Conservation (phyloP, 78 protist genomes). For the Salpingoeca rosetta region DNA sequence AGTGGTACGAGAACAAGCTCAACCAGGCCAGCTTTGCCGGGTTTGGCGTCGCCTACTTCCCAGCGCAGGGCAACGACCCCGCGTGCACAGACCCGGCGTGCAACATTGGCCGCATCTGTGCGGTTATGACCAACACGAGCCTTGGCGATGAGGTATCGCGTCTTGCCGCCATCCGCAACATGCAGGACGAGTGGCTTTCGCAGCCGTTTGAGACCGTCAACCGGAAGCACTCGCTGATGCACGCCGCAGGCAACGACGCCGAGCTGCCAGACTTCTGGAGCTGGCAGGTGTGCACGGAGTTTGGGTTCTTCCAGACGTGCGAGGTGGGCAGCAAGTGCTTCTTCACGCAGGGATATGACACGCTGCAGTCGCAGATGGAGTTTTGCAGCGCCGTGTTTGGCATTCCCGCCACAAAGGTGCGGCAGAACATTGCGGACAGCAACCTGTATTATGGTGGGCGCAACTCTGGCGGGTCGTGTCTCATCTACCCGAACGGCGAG, state of each 20-base stretch:
- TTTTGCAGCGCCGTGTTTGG: neutral
- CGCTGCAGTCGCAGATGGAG: neutral
- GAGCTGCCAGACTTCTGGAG: neutral
- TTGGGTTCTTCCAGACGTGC: conserved; percentile 48
- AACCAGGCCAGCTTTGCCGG: conserved; percentile 20
- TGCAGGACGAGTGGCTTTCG: neutral
- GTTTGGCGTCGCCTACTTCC: conserved; percentile 11
- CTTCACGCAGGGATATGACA: conserved; percentile 6
- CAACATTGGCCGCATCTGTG: conserved; percentile 21
- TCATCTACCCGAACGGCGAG: conserved; percentile 30
- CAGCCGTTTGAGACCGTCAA: neutral
- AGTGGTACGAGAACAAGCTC: neutral
- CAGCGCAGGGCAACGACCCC: conserved; percentile 43
- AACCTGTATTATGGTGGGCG: conserved; percentile 33
- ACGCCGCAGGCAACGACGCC: neutral
- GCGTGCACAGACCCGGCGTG: conserved; percentile 12
- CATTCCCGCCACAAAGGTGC: neutral
- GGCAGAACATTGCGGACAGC: neutral
- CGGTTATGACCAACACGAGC: neutral
- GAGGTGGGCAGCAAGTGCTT: conserved; percentile 23
- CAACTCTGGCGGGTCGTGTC: conserved; percentile 13
- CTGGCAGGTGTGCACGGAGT: conserved; percentile 44
- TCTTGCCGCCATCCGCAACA: neutral
- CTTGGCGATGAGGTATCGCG: neutral
- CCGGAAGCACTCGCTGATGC: neutral